Base-by-base conservation (phyloP, 148 eudicot species). In the Gaultheria prostrata region DNA sequence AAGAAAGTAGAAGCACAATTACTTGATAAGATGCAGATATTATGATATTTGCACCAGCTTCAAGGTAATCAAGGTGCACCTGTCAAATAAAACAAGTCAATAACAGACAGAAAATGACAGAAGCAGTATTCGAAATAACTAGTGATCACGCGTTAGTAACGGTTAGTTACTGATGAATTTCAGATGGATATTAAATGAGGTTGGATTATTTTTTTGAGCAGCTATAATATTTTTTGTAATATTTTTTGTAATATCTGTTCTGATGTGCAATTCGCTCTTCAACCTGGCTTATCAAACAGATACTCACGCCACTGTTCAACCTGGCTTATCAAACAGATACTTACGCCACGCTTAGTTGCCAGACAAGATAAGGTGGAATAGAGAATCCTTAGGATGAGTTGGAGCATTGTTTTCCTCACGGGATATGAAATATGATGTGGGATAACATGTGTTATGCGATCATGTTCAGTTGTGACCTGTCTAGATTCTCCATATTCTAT, bases 41-140 rank as follows among this genome's bases (percentile, higher is more conserved):
- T 80, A 97, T 90, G 51, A 97, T 89, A 88, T 94, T 95, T 77
- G 99, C 99, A 73, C 99, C 99, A 84, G 98, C 98, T 92, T 97
- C 98, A 79, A 97, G 94, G 89, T 97, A 97, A 87, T 97, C 98
- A 83, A 94, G 92, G 86, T 97, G 98, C 83, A 97, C 99, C 99
- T 97, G 91, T 76, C 71, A 35, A 76, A 4, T 46, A 80, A 80
- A 28, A 32, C 79, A 77, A 77, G 54, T 85, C 75, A 76, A 67
- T 5, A 39, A n/a, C 13, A 46, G 50, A 80, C 30, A 35, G 45
- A 35, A 28, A 84, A 49, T 20, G n/a, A 21, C 67, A n/a, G 21
- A n/a, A 61, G 28, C 28, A 61, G 28, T 59, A 21, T 59, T 59
- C 65, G 0, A 20, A 1, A 20, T 21, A 56, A 59, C 65, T 59